Evolutionary conservation across 1,284 basidiomycete genomes (phyloP), one percentile per base, ranked within the genome.

Genomic region (Xerocomus amazonicus): DNA sequence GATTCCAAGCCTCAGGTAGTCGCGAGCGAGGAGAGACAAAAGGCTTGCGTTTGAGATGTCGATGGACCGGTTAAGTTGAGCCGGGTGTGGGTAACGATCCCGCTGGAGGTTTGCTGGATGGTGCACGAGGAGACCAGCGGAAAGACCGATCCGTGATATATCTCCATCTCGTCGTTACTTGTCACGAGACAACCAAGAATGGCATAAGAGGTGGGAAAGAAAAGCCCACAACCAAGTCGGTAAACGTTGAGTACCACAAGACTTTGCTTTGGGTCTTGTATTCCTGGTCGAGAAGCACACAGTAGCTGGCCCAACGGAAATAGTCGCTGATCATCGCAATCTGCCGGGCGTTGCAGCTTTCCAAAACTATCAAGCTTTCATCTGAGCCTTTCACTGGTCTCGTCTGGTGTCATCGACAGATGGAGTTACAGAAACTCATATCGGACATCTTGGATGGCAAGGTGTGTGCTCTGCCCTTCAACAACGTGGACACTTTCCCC

Each of bases 401-500:
- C 23, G 26, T 9, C 23, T 14, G 13, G 19, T 10, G 16, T 32
- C 35, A 10, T 27, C 6, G 33, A 36, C 37, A 10, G 17, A 60
- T 65, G 59, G 59, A 65, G 0, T 1, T 37, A 26, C 53, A 48
- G 26, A 57, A 52, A 31, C 12, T 60, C 31, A 48, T 64, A n/a
- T 48, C 51, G 7, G 59, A 62, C 28, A n/a, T 62, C 32, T 35
- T 65, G 48, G 17, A 42, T 9, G 63, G 66, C 16, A 54, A 47
- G 17, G 55, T 58, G 12, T 51, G 57, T 12, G 63, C 73, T 44
- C 51, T 77, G 33, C 69, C 73, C 8, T 70, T 73, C 44, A 59
- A 63, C 17, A 69, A 73, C 16, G 61, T 66, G 9, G 70, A 71
- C 45, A 69, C 76, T 54, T 77, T 76, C 52, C 48, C 47, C 29